Conservation (phyloP, 352 stramenopile species). For the Phytophthora melonis region DNA sequence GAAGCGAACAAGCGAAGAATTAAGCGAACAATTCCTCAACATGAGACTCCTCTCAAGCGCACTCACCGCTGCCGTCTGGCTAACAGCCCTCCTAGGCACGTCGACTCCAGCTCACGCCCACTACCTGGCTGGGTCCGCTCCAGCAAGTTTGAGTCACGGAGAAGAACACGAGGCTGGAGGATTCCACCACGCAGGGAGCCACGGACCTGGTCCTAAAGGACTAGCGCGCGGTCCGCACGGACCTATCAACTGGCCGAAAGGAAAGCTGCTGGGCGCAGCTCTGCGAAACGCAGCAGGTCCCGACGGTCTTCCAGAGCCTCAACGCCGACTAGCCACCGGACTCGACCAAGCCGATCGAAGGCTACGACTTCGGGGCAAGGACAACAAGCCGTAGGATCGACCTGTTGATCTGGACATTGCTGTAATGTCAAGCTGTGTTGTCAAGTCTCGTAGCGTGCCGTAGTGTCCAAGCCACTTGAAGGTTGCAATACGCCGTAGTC, state of each 20-base stretch:
- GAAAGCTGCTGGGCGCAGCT: neutral
- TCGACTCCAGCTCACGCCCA: neutral
- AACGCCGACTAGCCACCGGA: neutral
- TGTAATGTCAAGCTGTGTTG: neutral
- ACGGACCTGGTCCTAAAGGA: neutral
- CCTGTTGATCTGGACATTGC: neutral
- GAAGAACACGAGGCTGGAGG: neutral
- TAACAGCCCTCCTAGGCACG: neutral
- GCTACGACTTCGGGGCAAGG: neutral
- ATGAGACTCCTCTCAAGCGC: neutral
- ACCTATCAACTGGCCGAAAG: neutral
- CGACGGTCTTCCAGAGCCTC: neutral
- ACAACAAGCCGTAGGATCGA: neutral
- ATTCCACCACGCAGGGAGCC: neutral
- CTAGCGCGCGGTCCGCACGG: neutral
- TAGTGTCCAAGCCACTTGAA: too few species aligned
- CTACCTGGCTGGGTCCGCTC: neutral
- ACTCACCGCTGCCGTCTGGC: neutral
- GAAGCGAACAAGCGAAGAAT: neutral
- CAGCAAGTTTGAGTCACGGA: neutral
- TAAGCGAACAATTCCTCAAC: neutral
- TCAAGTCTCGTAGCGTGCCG: too few species aligned
- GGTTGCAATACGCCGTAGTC: too few species aligned
- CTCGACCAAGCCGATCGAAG: neutral
- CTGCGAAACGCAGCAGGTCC: neutral